phyloP scores from a whole-genome alignment of 2,329 filamentous ascomycete genomes.

The Ophiostoma pallidulum region DNA sequence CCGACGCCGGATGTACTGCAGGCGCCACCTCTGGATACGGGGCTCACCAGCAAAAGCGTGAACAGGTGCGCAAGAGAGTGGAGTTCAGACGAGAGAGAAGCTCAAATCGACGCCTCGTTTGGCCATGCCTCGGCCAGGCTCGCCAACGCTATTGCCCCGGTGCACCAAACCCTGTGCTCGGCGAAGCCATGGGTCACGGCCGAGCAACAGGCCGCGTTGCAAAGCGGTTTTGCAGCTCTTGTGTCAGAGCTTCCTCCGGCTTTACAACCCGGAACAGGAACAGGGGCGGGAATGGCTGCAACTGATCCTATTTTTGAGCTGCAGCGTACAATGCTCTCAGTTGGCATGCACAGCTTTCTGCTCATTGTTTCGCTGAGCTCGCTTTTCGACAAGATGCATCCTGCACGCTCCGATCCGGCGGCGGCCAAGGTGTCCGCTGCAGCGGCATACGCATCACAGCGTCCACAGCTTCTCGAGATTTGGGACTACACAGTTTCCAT shows the following conservation, averaged over 20 bases:
- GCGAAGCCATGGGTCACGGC: not conserved
- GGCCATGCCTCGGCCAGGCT: not conserved
- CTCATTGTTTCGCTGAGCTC: not conserved
- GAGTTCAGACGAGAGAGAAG: not conserved
- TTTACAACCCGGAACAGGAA: conserved; percentile 5
- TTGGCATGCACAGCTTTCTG: conserved; percentile 9
- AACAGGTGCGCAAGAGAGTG: not conserved
- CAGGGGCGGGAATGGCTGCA: too few species aligned
- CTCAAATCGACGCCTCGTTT: conserved; percentile 2
- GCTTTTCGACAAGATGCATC: not conserved
- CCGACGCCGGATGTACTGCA: not conserved
- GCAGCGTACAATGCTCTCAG: conserved; percentile 8
- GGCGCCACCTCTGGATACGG: not conserved
- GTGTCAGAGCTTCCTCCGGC: not conserved
- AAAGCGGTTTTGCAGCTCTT: not conserved
- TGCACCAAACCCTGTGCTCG: conserved; percentile 10
- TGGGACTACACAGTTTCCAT: conserved; percentile 10
- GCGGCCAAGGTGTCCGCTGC: not conserved
- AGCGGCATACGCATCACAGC: not conserved
- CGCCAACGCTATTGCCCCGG: not conserved
- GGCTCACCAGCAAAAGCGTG: not conserved
- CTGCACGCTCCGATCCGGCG: not conserved
- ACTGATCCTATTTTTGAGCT: conserved; percentile 3
- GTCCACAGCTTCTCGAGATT: conserved; percentile 6
- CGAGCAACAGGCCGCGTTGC: not conserved